Evolutionary conservation across 352 stramenopile species (phyloP).

Genomic region (Pythium aphanidermatum): DNA sequence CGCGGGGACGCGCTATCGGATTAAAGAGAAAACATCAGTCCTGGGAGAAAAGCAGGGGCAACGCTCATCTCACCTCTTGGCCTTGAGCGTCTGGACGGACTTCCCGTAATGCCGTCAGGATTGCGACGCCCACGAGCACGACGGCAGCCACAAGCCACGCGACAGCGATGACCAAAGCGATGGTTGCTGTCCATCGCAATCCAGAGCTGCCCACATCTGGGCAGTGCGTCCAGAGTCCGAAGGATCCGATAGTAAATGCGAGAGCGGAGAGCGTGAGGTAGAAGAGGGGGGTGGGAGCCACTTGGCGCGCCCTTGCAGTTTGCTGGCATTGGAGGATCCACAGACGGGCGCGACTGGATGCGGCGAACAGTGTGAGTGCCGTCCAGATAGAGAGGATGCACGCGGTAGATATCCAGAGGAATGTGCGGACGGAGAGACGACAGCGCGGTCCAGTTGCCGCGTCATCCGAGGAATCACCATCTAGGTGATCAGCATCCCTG

Average conservation of each 20-base stretch:
- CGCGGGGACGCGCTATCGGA: conserved; percentile 21
- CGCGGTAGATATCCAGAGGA: conserved; percentile 10
- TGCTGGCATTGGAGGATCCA: not conserved
- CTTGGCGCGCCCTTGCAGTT: not conserved
- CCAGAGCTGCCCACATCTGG: not conserved
- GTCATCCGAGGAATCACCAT: not conserved
- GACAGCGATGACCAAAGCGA: not conserved
- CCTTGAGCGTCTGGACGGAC: conserved; percentile 1
- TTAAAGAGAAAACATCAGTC: conserved; percentile 1
- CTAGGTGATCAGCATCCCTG: too few species aligned
- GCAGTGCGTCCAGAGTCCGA: conserved; percentile 1
- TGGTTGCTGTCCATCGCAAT: not conserved
- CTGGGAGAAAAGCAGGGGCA: not conserved
- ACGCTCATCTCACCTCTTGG: conserved; percentile 16
- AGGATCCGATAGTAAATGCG: conserved; percentile 1
- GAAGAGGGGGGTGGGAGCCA: not conserved
- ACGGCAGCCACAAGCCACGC: conserved; percentile 5
- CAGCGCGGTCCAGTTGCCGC: not conserved
- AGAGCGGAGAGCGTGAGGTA: not conserved
- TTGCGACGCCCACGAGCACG: not conserved
- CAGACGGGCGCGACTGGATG: conserved; percentile 1
- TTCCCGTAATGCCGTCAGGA: not conserved
- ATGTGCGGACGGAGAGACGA: conserved; percentile 1
- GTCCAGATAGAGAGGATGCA: not conserved
- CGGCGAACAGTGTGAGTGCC: conserved; percentile 1